A percentile compares a stretch with the other conserved stretches of the same genome.
Evolutionary conservation across 1,284 basidiomycete species (phyloP).

Genomic region (Cerioporus squamosus): DNA sequence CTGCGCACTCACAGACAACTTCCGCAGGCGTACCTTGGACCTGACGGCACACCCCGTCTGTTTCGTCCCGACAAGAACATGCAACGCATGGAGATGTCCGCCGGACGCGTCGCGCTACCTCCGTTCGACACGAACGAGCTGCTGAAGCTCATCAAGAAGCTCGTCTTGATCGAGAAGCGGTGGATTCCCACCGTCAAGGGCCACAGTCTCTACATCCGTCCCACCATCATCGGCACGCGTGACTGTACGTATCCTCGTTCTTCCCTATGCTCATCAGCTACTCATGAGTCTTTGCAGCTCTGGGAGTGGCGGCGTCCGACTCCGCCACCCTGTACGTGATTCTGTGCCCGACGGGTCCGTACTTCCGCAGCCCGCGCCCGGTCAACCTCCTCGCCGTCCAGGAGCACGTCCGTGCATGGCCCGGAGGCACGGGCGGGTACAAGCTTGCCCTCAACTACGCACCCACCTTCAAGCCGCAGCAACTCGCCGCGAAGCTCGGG

Average conservation of each 20-base stretch:
- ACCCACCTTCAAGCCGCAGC: slow-evolving; percentile 70
- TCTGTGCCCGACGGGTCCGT: slow-evolving; percentile 69
- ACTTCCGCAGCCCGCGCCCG: slow-evolving; percentile 69
- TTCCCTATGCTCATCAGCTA: not conserved
- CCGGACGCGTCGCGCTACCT: slow-evolving; percentile 68
- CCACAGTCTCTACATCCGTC: slow-evolving; percentile 84
- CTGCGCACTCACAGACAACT: too few relatives aligned
- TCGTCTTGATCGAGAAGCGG: slow-evolving; percentile 69
- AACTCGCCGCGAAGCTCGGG: slow-evolving; percentile 64
- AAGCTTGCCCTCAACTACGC: slow-evolving; percentile 77
- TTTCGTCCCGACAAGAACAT: slow-evolving; percentile 87
- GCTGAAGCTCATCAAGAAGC: slow-evolving; percentile 68
- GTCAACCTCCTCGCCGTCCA: slow-evolving; percentile 74
- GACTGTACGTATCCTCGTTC: slow-evolving; percentile 53
- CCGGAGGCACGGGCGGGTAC: slow-evolving; percentile 74
- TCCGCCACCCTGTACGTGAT: slow-evolving; percentile 77
- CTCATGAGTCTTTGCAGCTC: slow-evolving; percentile 37
- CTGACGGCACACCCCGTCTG: slow-evolving; percentile 64
- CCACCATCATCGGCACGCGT: slow-evolving; percentile 85
- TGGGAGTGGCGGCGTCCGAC: slow-evolving; percentile 74
- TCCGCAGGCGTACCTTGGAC: slow-evolving; percentile 72
- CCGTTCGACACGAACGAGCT: slow-evolving; percentile 65
- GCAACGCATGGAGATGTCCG: slow-evolving; percentile 69
- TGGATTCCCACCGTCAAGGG: slow-evolving; percentile 78
- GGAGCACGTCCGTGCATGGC: slow-evolving; percentile 81